A percentile compares a stretch with the other conserved stretches of the same genome.
Conservation (phyloP, 768 basidiomycete species). For the Dacryopinax primogenitus region DNA sequence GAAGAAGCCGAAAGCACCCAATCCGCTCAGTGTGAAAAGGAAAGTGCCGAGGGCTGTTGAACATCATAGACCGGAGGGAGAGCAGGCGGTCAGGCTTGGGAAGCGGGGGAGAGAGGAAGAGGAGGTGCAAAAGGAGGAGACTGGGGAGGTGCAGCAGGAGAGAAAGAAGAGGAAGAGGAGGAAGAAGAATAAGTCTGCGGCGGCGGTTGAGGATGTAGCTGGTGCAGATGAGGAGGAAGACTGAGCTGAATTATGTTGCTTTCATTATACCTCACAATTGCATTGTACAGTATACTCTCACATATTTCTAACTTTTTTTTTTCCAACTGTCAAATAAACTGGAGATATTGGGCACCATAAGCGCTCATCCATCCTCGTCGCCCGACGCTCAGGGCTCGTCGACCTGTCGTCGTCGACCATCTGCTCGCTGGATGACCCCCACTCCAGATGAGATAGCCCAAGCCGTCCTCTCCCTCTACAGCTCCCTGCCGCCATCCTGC, state of each 20-base stretch:
- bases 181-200: slow-evolving; percentile 13
- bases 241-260: neutral
- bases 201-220: neutral
- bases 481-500: neutral
- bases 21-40: slow-evolving; percentile 87
- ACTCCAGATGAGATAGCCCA: neutral
- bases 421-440: neutral
- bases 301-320: too few species aligned
- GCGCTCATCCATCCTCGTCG: too few species aligned
- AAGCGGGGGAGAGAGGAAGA: slow-evolving; percentile 10
- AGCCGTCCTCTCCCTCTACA: neutral
- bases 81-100: slow-evolving; percentile 4
- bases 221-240: slow-evolving; percentile 8
- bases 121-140: neutral
- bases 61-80: neutral
- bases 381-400: too few species aligned
- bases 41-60: slow-evolving; percentile 36
- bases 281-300: neutral
- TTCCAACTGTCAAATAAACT: too few species aligned
- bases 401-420: neutral
- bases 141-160: slow-evolving; percentile 10
- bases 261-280: neutral
- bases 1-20: slow-evolving; percentile 73
- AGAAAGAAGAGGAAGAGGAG: slow-evolving; percentile 14
- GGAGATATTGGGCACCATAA: too few species aligned